These are phyloP conservation scores for Plasmodium sp. DNA, from an alignment of 169 alveolate species.

Conservation along the genomic window DNA sequence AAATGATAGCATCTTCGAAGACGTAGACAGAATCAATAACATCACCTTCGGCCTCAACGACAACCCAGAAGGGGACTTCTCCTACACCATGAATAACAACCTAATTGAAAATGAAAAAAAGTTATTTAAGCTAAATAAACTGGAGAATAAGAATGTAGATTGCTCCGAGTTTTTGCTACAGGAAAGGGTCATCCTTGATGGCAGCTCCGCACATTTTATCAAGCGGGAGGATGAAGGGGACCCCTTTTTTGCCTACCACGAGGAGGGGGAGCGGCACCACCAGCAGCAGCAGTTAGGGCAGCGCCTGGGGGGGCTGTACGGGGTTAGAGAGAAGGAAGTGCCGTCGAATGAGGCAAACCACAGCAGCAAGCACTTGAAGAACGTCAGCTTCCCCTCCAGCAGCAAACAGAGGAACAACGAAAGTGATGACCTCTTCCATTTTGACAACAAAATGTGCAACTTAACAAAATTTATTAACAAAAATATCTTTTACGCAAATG, in stretches of 20 bases:
- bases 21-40: constrained; percentile 56
- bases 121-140: constrained; percentile 48
- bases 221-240: constrained; percentile 17
- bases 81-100: constrained; percentile 53
- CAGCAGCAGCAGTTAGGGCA: not conserved
- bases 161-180: constrained; percentile 1
- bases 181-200: not conserved
- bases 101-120: constrained; percentile 73
- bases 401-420: not conserved
- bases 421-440: constrained; percentile 44
- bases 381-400: not conserved
- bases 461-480: constrained; percentile 64
- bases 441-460: constrained; percentile 47
- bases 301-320: not conserved
- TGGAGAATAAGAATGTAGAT: constrained; percentile 7
- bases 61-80: constrained; percentile 42
- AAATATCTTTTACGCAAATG: constrained; percentile 21
- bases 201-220: not conserved
- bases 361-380: not conserved
- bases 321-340: not conserved
- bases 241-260: not conserved
- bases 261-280: not conserved
- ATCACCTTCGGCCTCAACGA: constrained; percentile 57
- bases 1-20: constrained; percentile 52
- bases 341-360: not conserved